These are phyloP conservation scores for Coemansia nantahalensis DNA, from an alignment of 192 early-diverging fungal species.

Conservation along the genomic window DNA sequence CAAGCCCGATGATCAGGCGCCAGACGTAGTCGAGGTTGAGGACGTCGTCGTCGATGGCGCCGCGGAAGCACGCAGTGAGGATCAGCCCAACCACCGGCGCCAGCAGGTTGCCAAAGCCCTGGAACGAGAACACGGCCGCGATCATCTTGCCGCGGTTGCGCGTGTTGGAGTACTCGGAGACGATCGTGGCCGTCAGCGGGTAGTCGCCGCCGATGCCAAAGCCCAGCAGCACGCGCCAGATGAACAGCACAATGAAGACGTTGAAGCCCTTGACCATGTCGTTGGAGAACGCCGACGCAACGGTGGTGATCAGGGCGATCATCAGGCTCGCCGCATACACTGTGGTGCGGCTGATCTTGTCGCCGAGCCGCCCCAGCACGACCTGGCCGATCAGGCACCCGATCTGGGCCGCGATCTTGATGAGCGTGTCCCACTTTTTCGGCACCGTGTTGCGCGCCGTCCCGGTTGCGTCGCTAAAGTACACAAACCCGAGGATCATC, in stretches of 20 bases:
- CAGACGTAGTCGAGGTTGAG: slow-evolving; percentile 84
- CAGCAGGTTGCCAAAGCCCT: slow-evolving; percentile 84
- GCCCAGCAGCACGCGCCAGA: slow-evolving; percentile 93
- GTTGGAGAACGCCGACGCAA: slow-evolving; percentile 75
- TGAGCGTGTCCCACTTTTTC: slow-evolving; percentile 68
- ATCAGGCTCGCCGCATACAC: slow-evolving; percentile 88
- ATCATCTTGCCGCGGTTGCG: slow-evolving; percentile 86
- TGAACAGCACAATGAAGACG: slow-evolving; percentile 67
- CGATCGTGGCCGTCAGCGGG: slow-evolving; percentile 90
- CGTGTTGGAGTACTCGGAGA: slow-evolving; percentile 84
- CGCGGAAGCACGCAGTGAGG: slow-evolving; percentile 68
- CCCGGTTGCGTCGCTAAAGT: slow-evolving; percentile 51
- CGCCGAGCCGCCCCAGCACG: slow-evolving; percentile 82
- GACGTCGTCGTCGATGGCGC: slow-evolving; percentile 60
- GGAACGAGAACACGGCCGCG: slow-evolving; percentile 89
- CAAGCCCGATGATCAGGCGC: slow-evolving; percentile 85
- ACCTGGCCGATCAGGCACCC: slow-evolving; percentile 95
- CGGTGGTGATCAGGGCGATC: slow-evolving; percentile 84
- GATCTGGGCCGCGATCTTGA: slow-evolving; percentile 85
- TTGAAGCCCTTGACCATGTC: slow-evolving; percentile 65
- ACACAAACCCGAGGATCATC: slow-evolving; percentile 80
- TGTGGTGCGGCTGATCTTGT: slow-evolving; percentile 84
- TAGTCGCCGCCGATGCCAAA: slow-evolving; percentile 96
- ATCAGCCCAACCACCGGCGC: slow-evolving; percentile 77
- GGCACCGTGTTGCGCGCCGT: slow-evolving; percentile 57